phyloP scores from a whole-genome alignment of 2,329 filamentous ascomycete species.

The Allantophomopsis cytisporea region DNA sequence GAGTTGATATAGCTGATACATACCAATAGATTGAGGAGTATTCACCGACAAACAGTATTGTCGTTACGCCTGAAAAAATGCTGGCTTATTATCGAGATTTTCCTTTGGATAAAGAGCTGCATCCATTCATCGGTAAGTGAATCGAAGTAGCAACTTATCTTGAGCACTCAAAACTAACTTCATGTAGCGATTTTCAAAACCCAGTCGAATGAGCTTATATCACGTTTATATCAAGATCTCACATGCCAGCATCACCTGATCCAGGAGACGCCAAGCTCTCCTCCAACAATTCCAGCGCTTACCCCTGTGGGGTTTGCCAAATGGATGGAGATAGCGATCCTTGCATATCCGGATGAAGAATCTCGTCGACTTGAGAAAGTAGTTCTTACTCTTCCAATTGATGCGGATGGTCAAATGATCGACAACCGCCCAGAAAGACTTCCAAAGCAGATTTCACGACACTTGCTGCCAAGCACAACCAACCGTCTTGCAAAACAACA shows the following conservation, averaged over 20 bases:
- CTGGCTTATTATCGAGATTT: constrained; percentile 58
- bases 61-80: constrained; percentile 67
- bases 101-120: constrained; percentile 47
- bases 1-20: too few relatives aligned
- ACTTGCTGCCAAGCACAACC: constrained; percentile 50
- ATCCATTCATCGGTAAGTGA: constrained; percentile 54
- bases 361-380: constrained; percentile 55
- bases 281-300: constrained; percentile 47
- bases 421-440: constrained; percentile 57
- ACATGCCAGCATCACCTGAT: constrained; percentile 50
- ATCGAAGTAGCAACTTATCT: constrained; percentile 1
- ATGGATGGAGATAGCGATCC: constrained; percentile 62
- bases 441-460: constrained; percentile 64
- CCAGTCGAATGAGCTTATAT: constrained; percentile 30
- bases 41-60: constrained; percentile 50
- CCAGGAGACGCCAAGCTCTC: constrained; percentile 33
- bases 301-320: constrained; percentile 54
- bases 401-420: constrained; percentile 36
- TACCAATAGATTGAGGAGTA: constrained; percentile 51
- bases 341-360: constrained; percentile 65
- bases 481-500: constrained; percentile 44
- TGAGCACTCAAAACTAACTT: constrained; percentile 3
- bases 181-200: constrained; percentile 12
- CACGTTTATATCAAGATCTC: constrained; percentile 40
- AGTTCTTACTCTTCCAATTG: constrained; percentile 57